These are phyloP conservation scores for Scorias spongiosa DNA, from an alignment of 2,329 filamentous ascomycete species.

Conservation along the genomic window DNA sequence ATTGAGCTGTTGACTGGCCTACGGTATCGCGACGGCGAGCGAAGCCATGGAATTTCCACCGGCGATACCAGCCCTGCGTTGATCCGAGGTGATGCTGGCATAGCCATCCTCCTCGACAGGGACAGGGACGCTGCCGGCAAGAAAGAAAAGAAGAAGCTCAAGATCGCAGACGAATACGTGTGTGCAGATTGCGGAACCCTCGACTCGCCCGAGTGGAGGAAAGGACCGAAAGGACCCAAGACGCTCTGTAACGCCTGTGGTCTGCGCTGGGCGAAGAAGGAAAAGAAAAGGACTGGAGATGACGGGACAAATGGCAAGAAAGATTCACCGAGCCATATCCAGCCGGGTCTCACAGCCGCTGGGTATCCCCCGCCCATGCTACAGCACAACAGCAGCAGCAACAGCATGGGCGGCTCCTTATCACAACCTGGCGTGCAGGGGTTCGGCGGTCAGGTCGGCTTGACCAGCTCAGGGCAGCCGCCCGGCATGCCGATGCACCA, in stretches of 20 bases:
- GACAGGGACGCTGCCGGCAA: conserved; percentile 63
- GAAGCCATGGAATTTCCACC: conserved; percentile 75
- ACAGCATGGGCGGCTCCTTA: conserved; percentile 1
- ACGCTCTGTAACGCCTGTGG: conserved; percentile 94
- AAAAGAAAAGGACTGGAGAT: conserved; percentile 21
- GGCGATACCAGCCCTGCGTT: conserved; percentile 67
- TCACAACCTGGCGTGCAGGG: conserved; percentile 1
- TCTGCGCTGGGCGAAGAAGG: conserved; percentile 25
- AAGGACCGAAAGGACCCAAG: conserved; percentile 83
- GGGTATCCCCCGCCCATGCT: conserved; percentile 1
- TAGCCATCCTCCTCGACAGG: conserved; percentile 67
- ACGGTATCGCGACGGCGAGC: conserved; percentile 74
- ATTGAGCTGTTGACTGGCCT: conserved; percentile 90
- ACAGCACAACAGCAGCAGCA: conserved; percentile 2
- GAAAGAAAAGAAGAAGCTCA: conserved; percentile 79
- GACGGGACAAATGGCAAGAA: conserved; percentile 8
- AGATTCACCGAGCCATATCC: not conserved
- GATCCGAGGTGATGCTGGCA: conserved; percentile 73
- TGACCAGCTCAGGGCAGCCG: conserved; percentile 7
- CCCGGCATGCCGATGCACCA: conserved; percentile 11
- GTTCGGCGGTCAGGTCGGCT: conserved; percentile 4
- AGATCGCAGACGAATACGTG: conserved; percentile 72
- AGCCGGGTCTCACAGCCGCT: not conserved
- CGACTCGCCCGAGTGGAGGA: conserved; percentile 91
- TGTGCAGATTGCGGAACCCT: conserved; percentile 91